Base-by-base conservation (phyloP, 2,329 filamentous ascomycete genomes). In the Exophiala dermatitidis region DNA sequence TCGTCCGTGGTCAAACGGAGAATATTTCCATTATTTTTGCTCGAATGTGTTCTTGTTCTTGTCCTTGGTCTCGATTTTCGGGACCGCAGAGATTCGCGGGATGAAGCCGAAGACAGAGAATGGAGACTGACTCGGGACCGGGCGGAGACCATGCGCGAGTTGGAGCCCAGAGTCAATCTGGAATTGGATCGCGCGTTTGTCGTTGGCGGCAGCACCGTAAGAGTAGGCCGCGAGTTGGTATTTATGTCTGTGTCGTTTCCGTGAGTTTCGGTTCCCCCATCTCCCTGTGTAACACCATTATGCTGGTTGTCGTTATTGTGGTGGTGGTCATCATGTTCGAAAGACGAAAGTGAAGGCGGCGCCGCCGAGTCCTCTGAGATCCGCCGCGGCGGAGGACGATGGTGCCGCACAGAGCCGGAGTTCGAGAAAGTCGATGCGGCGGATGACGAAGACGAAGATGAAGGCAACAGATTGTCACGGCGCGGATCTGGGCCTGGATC, bases 321-420 rank as follows among this genome's bases (percentile, higher is more conserved):
- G 19, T 12, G 43, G 19, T 26, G 4, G 19, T 41, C 41, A 5
- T 49, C 34, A 5, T 51, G 46, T 30, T 59, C 58, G 5, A 34
- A 26, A 26, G 59, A 59, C 8, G 57, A 51, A 4, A 58, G 40
- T 3, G 59, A 60, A 5, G 57, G 57, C 19, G 19, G 19, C 4
- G 54, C 59, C 3, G 54, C 59, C 7, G 59, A 61, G 33, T 61
- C 59, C 38, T 61, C 59, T 3, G 57, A 60, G 26, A 60, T 37
- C 12, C 54, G 54, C 4, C 50, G 54, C 10, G 59, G 57, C 5
- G 52, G 54, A 6, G 38, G 50, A 28, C 37, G 45, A 37, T 56
- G 48, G 36, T 46, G 54, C 32, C 56, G 59, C 8, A 60, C 53
- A 31, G 55, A 58, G 34, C 54, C 54, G 36, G 48, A 42, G 8